Percentiles rank a stretch among this genome's conserved stretches.
These are phyloP conservation scores for Cicer arietinum DNA, from an alignment of 306 rosid species.

Conservation along the genomic window DNA sequence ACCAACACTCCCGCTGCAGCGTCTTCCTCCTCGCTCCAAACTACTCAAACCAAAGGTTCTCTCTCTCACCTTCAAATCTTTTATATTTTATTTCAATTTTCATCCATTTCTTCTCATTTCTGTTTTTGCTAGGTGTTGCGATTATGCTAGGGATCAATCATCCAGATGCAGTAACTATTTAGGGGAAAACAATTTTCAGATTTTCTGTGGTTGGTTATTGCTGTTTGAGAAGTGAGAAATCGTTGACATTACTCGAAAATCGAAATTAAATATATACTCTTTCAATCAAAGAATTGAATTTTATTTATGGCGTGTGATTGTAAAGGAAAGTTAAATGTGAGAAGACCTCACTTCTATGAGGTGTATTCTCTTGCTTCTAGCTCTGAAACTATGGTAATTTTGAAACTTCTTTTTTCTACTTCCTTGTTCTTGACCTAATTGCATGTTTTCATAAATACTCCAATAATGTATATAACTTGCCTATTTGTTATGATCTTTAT, in stretches of 20 bases:
- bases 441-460: slow-evolving; percentile 22
- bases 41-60: background rate
- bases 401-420: background rate
- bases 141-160: slow-evolving; percentile 31
- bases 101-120: slow-evolving; percentile 14
- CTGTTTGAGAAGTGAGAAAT: slow-evolving; percentile 33
- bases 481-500: background rate
- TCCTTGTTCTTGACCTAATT: slow-evolving; percentile 25
- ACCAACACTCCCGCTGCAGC: too few species aligned
- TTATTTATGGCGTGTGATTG: slow-evolving; percentile 59
- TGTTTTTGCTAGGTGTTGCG: slow-evolving; percentile 11
- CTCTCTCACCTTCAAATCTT: background rate
- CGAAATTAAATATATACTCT: background rate
- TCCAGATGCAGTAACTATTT: slow-evolving; percentile 5
- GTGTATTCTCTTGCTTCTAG: slow-evolving; percentile 63
- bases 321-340: slow-evolving; percentile 54
- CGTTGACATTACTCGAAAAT: slow-evolving; percentile 30
- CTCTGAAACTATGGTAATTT: slow-evolving; percentile 69
- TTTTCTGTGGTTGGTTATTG: slow-evolving; percentile 33
- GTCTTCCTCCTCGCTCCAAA: too few species aligned
- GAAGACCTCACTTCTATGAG: slow-evolving; percentile 77
- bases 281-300: slow-evolving; percentile 4
- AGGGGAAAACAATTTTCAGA: background rate
- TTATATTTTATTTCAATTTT: background rate
- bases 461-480: background rate